Conservation (phyloP, 495 filamentous ascomycete genomes). For the Xylaria castorea region DNA sequence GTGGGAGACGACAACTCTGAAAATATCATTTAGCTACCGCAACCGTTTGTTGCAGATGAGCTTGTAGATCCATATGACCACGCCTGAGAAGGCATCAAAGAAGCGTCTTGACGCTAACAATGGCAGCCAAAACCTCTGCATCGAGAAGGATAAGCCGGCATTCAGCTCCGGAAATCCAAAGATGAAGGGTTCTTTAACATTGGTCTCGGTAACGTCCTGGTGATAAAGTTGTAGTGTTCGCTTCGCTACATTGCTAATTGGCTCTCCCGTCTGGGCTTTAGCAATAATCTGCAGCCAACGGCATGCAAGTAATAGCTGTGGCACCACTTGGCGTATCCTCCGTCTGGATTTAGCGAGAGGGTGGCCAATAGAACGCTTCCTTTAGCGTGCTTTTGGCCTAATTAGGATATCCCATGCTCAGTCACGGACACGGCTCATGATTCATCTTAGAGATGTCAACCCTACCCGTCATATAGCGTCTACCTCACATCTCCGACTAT, state of each 20-base stretch:
- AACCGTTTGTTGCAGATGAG: neutral
- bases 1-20: neutral
- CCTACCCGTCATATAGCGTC: neutral
- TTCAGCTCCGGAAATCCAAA: neutral
- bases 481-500: neutral
- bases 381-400: constrained; percentile 11
- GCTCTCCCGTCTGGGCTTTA: neutral
- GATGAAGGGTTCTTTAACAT: neutral
- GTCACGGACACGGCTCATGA: neutral
- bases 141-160: neutral
- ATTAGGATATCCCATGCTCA: constrained; percentile 12
- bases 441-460: constrained; percentile 4
- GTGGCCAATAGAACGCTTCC: neutral
- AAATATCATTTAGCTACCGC: neutral
- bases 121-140: neutral
- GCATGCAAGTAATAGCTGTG: neutral
- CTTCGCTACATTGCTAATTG: constrained; percentile 17
- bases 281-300: constrained; percentile 5
- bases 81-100: neutral
- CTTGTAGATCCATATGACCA: neutral
- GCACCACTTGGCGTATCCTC: constrained; percentile 1
- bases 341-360: constrained; percentile 12
- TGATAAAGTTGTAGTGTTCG: neutral
- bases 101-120: neutral
- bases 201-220: neutral